Conservation (phyloP, 257 asterid genomes). For the Solanum piurae region DNA sequence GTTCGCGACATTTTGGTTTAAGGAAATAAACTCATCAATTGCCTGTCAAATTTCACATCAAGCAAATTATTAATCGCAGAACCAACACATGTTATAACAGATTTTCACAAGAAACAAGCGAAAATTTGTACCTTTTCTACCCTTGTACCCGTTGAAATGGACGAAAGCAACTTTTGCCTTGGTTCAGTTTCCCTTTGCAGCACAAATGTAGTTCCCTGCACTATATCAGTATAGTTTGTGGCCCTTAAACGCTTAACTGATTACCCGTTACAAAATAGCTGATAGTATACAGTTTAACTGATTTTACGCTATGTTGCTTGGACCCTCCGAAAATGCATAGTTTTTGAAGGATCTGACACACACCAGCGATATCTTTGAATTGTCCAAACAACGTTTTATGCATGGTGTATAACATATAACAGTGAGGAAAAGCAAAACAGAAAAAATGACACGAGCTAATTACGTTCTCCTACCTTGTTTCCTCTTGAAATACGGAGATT, state of each 20-base stretch:
- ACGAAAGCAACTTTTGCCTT: slow-evolving; percentile 62
- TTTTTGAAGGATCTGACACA: neutral
- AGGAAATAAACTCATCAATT: slow-evolving; percentile 41
- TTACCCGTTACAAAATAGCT: neutral
- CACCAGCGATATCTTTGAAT: neutral
- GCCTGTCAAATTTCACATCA: slow-evolving; percentile 34
- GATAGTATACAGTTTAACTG: neutral
- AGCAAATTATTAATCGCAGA: neutral
- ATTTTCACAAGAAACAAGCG: neutral
- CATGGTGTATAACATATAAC: neutral
- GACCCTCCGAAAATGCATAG: neutral
- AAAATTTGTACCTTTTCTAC: slow-evolving; percentile 48
- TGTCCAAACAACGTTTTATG: neutral
- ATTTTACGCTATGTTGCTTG: neutral
- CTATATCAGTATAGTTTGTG: slow-evolving; percentile 30
- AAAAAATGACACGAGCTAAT: neutral
- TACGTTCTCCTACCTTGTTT: slow-evolving; percentile 55
- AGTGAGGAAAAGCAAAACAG: neutral
- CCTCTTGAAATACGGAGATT: slow-evolving; percentile 84
- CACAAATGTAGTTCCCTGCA: slow-evolving; percentile 98
- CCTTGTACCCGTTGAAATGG: slow-evolving; percentile 42
- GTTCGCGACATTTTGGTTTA: slow-evolving; percentile 18
- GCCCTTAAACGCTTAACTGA: neutral
- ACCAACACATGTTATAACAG: neutral
- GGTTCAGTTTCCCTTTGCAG: slow-evolving; percentile 80